Evolutionary conservation across 2,329 filamentous ascomycete genomes (phyloP).

Genomic region (Penicillium sp.): DNA sequence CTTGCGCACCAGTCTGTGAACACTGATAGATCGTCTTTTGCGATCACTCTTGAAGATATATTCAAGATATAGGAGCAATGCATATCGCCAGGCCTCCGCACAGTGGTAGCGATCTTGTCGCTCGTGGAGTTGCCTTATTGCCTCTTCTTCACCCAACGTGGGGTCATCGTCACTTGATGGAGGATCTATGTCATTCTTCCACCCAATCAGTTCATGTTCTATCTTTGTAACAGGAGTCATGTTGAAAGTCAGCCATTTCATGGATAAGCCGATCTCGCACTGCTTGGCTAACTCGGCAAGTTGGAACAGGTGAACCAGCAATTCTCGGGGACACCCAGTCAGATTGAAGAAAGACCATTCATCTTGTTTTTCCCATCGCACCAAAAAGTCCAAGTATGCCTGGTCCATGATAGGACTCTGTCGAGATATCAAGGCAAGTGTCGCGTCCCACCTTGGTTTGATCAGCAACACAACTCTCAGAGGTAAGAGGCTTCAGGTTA

Average conservation of each 20-base stretch:
- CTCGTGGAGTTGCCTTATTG: conserved; percentile 15
- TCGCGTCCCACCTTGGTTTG: too few species aligned
- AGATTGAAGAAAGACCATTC: too few species aligned
- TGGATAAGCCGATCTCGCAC: conserved; percentile 21
- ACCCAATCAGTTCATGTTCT: conserved; percentile 6
- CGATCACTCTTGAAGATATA: conserved; percentile 23
- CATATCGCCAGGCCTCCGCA: conserved; percentile 30
- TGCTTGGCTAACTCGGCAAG: conserved; percentile 26
- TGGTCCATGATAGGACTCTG: too few species aligned
- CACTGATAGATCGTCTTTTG: conserved; percentile 10
- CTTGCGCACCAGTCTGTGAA: conserved; percentile 19
- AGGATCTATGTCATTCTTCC: background rate
- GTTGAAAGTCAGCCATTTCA: conserved; percentile 25
- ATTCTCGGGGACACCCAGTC: too few species aligned
- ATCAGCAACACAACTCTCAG: too few species aligned
- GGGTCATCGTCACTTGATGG: background rate
- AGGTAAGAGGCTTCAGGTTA: too few species aligned
- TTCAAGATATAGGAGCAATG: conserved; percentile 28
- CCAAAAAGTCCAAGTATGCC: too few species aligned
- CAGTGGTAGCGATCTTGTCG: conserved; percentile 27
- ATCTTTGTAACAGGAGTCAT: conserved; percentile 19
- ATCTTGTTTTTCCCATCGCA: too few species aligned
- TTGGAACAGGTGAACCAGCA: background rate
- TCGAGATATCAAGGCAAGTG: too few species aligned
- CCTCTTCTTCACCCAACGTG: background rate